phyloP scores from a whole-genome alignment of 2,329 filamentous ascomycete species.

The Rutstroemia sp. region DNA sequence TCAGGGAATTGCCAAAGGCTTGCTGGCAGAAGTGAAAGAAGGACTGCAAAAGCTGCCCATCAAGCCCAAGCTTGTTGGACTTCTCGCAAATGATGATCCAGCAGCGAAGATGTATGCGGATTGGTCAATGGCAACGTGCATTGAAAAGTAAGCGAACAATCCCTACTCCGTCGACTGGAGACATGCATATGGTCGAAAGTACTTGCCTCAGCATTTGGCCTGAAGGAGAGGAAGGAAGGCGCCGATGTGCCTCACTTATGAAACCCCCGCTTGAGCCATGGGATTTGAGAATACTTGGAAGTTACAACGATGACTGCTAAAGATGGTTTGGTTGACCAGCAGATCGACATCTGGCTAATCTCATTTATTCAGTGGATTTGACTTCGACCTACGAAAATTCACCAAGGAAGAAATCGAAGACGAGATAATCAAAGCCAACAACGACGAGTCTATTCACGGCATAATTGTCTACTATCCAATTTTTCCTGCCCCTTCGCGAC shows the following conservation, averaged over 20 bases:
- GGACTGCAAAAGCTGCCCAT: conserved; percentile 65
- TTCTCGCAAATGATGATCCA: conserved; percentile 86
- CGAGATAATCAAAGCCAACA: conserved; percentile 76
- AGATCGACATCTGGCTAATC: background rate
- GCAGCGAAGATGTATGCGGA: conserved; percentile 90
- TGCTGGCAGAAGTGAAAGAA: conserved; percentile 71
- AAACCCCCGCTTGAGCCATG: too few species aligned
- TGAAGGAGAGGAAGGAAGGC: too few species aligned
- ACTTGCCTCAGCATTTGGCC: too few species aligned
- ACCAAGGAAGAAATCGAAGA: conserved; percentile 88
- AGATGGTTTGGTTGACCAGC: too few species aligned
- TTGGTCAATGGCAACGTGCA: conserved; percentile 94
- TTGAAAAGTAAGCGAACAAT: conserved; percentile 70
- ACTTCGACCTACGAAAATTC: conserved; percentile 77
- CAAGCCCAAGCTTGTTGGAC: conserved; percentile 77
- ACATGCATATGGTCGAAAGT: too few species aligned
- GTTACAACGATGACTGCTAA: too few species aligned
- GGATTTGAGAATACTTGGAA: too few species aligned
- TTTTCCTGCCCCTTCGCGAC: conserved; percentile 69
- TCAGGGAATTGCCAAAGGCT: conserved; percentile 74
- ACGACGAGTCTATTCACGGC: conserved; percentile 66
- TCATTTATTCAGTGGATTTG: conserved; percentile 61
- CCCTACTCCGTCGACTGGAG: background rate
- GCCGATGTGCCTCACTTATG: too few species aligned
- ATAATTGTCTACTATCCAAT: conserved; percentile 99